Conservation (phyloP, 176 grass and related monocot genomes). For the Oryza glumipatula region DNA sequence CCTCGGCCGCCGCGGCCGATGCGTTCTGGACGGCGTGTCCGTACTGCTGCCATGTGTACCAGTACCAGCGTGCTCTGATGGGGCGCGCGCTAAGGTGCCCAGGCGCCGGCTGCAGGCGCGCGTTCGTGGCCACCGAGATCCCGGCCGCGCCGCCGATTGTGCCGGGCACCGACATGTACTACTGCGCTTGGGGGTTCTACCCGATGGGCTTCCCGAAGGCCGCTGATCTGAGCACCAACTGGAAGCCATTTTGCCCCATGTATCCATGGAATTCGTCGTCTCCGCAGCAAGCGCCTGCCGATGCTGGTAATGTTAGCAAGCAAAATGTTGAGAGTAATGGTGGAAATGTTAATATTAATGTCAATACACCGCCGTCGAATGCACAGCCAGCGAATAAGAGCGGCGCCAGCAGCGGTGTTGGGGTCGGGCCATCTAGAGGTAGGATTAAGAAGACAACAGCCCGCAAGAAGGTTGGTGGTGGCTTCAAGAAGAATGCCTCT, state of each 20-base stretch:
- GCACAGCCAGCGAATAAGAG: background rate
- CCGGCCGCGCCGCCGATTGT: conserved; percentile 71
- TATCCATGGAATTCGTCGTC: conserved; percentile 42
- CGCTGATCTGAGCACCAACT: conserved; percentile 65
- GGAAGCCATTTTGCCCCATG: conserved; percentile 81
- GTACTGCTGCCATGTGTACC: conserved; percentile 81
- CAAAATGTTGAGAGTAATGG: conserved; percentile 32
- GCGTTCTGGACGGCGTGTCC: conserved; percentile 91
- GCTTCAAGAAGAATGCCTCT: conserved; percentile 44
- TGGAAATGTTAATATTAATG: background rate
- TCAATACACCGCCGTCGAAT: conserved; percentile 38
- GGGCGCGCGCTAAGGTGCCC: conserved; percentile 77
- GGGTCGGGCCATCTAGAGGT: conserved; percentile 35
- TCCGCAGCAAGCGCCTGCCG: conserved; percentile 43
- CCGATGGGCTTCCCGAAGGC: conserved; percentile 78
- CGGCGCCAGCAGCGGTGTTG: background rate
- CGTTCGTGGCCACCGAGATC: conserved; percentile 73
- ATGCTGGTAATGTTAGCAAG: conserved; percentile 19
- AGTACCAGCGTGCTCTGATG: conserved; percentile 62
- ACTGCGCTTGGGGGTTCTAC: conserved; percentile 90
- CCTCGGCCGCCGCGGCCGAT: conserved; percentile 31
- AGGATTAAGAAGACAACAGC: conserved; percentile 89
- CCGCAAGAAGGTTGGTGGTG: conserved; percentile 68
- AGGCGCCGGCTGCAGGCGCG: conserved; percentile 56
- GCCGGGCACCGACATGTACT: conserved; percentile 86